Conservation (phyloP, 805 yeast species). For the Scheffersomyces stipitis region DNA sequence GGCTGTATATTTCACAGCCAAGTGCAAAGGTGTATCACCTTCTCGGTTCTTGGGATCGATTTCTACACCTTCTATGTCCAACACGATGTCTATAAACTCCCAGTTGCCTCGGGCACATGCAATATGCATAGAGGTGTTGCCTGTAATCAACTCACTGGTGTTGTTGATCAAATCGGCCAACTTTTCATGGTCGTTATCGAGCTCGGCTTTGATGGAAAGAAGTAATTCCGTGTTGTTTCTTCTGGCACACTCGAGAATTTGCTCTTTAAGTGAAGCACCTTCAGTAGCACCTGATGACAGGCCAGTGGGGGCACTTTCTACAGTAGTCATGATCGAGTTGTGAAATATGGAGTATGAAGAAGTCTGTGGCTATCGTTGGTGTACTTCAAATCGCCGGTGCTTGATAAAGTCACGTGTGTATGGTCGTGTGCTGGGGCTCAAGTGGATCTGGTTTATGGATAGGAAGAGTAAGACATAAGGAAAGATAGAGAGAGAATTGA, state of each 20-base stretch:
- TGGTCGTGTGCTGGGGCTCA: too few relatives aligned
- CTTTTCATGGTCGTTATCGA: constrained; percentile 37
- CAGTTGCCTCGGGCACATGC: constrained; percentile 80
- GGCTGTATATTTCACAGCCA: constrained; percentile 72
- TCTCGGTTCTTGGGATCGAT: constrained; percentile 78
- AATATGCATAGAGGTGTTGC: constrained; percentile 78
- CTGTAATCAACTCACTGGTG: constrained; percentile 66
- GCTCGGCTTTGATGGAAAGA: constrained; percentile 49
- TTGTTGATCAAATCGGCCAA: constrained; percentile 59
- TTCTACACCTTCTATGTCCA: constrained; percentile 89
- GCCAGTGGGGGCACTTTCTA: constrained; percentile 20
- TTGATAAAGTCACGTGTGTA: too few relatives aligned
- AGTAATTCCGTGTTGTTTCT: constrained; percentile 82
- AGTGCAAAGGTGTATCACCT: constrained; percentile 88
- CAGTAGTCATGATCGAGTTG: constrained; percentile 18
- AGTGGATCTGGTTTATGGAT: too few relatives aligned
- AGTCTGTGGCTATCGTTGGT: too few relatives aligned
- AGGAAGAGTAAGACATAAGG: too few relatives aligned
- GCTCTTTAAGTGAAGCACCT: constrained; percentile 77
- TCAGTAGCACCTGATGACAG: too few relatives aligned
- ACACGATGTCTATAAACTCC: constrained; percentile 76
- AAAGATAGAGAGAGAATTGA: too few relatives aligned
- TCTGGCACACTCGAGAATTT: constrained; percentile 82
- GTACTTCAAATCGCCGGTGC: too few relatives aligned
- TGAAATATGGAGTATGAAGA: too few relatives aligned